A percentile compares a stretch with the other conserved stretches of the same genome.
phyloP scores from a whole-genome alignment of 305 asterid genomes.

The Solanum hybrid region DNA sequence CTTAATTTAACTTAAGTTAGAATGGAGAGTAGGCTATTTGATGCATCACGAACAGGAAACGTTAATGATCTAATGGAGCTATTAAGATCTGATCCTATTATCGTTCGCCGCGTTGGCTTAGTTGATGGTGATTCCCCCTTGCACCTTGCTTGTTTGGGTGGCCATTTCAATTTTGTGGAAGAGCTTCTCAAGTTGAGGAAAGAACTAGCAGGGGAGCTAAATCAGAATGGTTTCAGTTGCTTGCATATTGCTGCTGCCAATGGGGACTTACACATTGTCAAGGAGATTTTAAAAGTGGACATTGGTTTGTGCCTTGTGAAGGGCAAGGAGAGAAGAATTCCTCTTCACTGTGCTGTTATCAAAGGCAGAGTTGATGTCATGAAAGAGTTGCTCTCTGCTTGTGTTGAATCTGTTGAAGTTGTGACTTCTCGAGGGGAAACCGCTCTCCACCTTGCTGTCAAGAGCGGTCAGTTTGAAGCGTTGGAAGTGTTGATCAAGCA shows the following conservation, averaged over 20 bases:
- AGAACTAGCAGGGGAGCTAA: constrained; percentile 24
- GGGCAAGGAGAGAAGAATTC: constrained; percentile 39
- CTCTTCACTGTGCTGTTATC: constrained; percentile 42
- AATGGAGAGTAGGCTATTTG: constrained; percentile 34
- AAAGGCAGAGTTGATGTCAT: constrained; percentile 35
- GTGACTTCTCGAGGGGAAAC: constrained; percentile 38
- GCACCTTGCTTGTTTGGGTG: constrained; percentile 37
- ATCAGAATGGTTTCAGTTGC: constrained; percentile 41
- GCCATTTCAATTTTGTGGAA: constrained; percentile 28
- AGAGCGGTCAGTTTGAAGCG: constrained; percentile 29
- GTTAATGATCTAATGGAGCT: constrained; percentile 21
- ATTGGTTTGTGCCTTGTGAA: constrained; percentile 26
- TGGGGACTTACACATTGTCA: constrained; percentile 35
- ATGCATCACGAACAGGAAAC: constrained; percentile 35
- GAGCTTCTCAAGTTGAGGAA: constrained; percentile 17
- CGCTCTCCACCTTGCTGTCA: constrained; percentile 36
- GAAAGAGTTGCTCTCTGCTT: constrained; percentile 17
- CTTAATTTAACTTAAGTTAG: not conserved
- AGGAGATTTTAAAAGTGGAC: constrained; percentile 33
- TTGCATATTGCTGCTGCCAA: constrained; percentile 44
- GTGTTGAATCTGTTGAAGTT: constrained; percentile 20
- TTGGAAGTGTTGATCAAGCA: constrained; percentile 22
- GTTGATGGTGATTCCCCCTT: constrained; percentile 24
- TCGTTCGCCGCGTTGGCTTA: constrained; percentile 8
- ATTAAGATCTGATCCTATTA: constrained; percentile 23